phyloP scores from a whole-genome alignment of 2,329 filamentous ascomycete genomes.

The Plectosphaerella plurivora region DNA sequence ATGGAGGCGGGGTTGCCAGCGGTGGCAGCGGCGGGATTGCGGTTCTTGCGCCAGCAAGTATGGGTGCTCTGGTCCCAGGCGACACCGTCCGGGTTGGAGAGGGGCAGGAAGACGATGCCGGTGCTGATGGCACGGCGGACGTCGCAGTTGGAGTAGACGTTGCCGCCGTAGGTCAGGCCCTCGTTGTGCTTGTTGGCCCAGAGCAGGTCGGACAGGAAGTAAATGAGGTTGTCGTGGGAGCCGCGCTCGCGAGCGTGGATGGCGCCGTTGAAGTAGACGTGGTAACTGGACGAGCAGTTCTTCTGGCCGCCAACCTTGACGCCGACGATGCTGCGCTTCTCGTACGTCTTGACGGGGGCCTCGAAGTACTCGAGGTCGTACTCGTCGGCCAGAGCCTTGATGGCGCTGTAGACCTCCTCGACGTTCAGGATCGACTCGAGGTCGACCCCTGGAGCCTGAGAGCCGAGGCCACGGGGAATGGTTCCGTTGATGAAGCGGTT shows the following conservation, averaged over 20 bases:
- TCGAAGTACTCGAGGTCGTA: conserved; percentile 36
- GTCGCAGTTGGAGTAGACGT: conserved; percentile 45
- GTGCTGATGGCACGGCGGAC: conserved; percentile 45
- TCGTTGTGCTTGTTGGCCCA: conserved; percentile 43
- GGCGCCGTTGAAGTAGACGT: conserved; percentile 47
- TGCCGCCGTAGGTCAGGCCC: conserved; percentile 45
- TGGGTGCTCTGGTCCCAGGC: conserved; percentile 47
- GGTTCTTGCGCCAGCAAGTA: conserved; percentile 54
- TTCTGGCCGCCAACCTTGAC: conserved; percentile 34
- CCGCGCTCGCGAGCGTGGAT: conserved; percentile 57
- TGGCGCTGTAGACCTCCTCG: conserved; percentile 37
- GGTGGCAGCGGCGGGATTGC: conserved; percentile 35
- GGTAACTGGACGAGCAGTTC: conserved; percentile 27
- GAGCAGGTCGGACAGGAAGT: conserved; percentile 54
- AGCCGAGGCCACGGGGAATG: conserved; percentile 31
- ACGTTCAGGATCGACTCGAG: conserved; percentile 41
- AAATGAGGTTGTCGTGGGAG: conserved; percentile 50
- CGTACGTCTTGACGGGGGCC: conserved; percentile 37
- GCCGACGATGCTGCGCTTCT: conserved; percentile 32
- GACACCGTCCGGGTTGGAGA: conserved; percentile 49
- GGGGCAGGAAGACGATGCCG: conserved; percentile 48
- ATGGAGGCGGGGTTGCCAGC: conserved; percentile 23
- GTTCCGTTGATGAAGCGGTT: conserved; percentile 36
- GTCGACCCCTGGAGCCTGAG: conserved; percentile 21
- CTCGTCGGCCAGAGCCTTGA: conserved; percentile 33